Conservation (phyloP, 768 basidiomycete genomes). For the Leccinum pellstonianum region DNA sequence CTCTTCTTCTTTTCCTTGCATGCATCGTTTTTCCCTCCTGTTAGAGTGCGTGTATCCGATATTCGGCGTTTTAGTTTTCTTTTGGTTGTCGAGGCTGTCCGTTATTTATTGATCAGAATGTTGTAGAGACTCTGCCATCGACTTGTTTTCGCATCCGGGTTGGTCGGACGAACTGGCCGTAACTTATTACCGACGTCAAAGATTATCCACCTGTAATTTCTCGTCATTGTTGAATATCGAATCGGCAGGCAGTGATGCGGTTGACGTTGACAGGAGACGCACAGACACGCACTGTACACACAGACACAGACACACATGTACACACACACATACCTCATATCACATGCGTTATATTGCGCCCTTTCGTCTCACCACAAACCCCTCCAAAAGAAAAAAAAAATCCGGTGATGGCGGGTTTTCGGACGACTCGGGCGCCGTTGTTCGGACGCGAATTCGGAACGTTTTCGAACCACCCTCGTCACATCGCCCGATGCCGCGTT, state of each 20-base stretch:
- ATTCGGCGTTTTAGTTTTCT: neutral
- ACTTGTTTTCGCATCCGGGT: slow-evolving; percentile 15
- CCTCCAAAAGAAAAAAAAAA: too few relatives aligned
- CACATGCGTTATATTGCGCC: neutral
- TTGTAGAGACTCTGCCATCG: slow-evolving; percentile 19
- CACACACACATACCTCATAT: neutral
- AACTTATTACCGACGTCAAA: slow-evolving; percentile 15
- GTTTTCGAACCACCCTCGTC: neutral
- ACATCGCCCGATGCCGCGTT: neutral
- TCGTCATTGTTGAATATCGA: neutral
- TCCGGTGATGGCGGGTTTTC: neutral
- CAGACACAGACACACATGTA: neutral
- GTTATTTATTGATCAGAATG: slow-evolving; percentile 19
- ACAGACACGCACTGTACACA: neutral
- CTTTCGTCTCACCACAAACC: neutral
- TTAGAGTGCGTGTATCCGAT: slow-evolving; percentile 20
- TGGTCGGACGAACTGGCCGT: slow-evolving; percentile 2
- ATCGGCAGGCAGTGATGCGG: neutral
- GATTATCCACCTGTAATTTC: slow-evolving; percentile 15
- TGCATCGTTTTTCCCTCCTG: slow-evolving; percentile 2
- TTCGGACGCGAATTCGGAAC: neutral
- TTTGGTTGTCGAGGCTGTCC: slow-evolving; percentile 1
- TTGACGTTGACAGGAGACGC: neutral
- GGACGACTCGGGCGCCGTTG: neutral
- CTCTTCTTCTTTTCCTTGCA: neutral